phyloP scores from a whole-genome alignment of 805 yeast genomes.

The Martiniozyma abietophila region DNA sequence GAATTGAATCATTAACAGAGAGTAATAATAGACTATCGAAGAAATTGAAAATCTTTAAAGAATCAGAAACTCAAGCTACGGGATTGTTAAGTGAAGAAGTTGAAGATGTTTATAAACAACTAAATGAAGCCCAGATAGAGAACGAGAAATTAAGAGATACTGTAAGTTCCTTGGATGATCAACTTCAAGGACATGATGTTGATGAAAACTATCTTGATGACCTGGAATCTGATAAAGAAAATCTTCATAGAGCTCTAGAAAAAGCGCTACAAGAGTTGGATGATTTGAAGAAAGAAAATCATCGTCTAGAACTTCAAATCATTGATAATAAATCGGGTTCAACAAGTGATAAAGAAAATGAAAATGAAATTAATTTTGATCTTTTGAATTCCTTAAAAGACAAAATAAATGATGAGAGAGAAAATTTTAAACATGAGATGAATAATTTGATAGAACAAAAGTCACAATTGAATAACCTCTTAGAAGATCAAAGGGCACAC shows the following conservation, averaged over 20 bases:
- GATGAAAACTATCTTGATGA: conserved; percentile 25
- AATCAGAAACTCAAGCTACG: not conserved
- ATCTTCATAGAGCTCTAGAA: conserved; percentile 6
- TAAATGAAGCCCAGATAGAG: conserved; percentile 4
- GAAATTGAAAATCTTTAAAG: not conserved
- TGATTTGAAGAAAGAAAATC: conserved; percentile 1
- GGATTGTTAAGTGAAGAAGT: conserved; percentile 1
- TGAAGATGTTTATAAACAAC: conserved; percentile 2
- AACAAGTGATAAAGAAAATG: not conserved
- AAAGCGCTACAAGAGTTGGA: conserved; percentile 1
- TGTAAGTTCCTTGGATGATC: conserved; percentile 3
- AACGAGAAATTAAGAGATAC: conserved; percentile 14
- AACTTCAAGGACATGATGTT: conserved; percentile 13
- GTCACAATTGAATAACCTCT: conserved; percentile 17
- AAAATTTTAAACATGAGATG: conserved; percentile 8
- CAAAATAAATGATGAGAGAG: conserved; percentile 8
- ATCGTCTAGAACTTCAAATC: conserved; percentile 4
- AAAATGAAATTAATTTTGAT: conserved; percentile 3
- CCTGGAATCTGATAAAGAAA: conserved; percentile 18
- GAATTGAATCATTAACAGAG: conserved; percentile 5
- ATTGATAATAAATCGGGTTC: conserved; percentile 1
- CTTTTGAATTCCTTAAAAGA: conserved; percentile 4
- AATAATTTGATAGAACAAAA: conserved; percentile 15
- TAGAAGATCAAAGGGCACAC: conserved; percentile 1
- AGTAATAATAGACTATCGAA: conserved; percentile 9